phyloP scores from a whole-genome alignment of 495 filamentous ascomycete genomes.

The Lasiosphaeria hispida region DNA sequence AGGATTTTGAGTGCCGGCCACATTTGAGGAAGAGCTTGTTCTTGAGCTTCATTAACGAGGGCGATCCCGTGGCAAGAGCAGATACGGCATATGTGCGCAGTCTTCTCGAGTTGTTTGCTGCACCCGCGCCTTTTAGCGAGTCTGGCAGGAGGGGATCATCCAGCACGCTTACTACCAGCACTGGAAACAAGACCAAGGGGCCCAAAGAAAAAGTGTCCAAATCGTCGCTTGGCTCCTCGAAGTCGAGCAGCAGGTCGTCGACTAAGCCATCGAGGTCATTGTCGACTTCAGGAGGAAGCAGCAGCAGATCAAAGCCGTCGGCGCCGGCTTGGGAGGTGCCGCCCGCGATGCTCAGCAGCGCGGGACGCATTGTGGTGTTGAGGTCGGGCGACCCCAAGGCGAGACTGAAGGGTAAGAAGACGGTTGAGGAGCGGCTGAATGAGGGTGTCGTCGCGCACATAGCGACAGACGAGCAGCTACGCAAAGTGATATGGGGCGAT shows the following conservation, averaged over 20 bases:
- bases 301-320: slow-evolving; percentile 15
- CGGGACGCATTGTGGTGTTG: slow-evolving; percentile 65
- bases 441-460: slow-evolving; percentile 61
- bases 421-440: slow-evolving; percentile 39
- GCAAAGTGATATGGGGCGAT: slow-evolving; percentile 72
- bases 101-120: slow-evolving; percentile 66
- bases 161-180: not conserved
- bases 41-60: slow-evolving; percentile 77
- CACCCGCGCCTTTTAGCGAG: slow-evolving; percentile 51
- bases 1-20: slow-evolving; percentile 24
- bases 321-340: slow-evolving; percentile 60
- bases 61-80: slow-evolving; percentile 74
- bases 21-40: slow-evolving; percentile 63
- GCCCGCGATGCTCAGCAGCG: slow-evolving; percentile 58
- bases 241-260: slow-evolving; percentile 23
- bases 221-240: slow-evolving; percentile 29
- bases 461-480: slow-evolving; percentile 61
- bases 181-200: slow-evolving; percentile 18
- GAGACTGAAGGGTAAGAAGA: slow-evolving; percentile 32
- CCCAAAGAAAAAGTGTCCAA: slow-evolving; percentile 24
- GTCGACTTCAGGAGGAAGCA: not conserved
- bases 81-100: slow-evolving; percentile 71
- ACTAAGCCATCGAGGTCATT: slow-evolving; percentile 22
- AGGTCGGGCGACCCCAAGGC: slow-evolving; percentile 40
- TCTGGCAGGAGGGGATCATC: slow-evolving; percentile 10